Conservation (phyloP, 1,284 basidiomycete genomes). For the Ustilago cynodontis region DNA sequence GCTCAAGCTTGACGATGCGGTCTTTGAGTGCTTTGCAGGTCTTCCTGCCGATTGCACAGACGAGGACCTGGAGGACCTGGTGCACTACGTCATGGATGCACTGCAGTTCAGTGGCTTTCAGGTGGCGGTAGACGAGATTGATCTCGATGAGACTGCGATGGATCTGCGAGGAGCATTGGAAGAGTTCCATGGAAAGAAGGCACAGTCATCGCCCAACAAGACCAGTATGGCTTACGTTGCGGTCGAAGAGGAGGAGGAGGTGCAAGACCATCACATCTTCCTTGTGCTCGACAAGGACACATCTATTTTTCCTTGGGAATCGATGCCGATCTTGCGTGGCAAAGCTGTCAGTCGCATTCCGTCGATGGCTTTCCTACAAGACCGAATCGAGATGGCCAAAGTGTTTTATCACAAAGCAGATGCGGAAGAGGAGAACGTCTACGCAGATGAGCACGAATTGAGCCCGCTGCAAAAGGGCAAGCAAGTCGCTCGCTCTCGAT, state of each 20-base stretch:
- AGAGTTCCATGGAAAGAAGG: slow-evolving; percentile 48
- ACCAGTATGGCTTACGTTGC: slow-evolving; percentile 34
- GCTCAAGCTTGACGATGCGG: slow-evolving; percentile 76
- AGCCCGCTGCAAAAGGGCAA: slow-evolving; percentile 47
- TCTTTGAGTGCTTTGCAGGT: slow-evolving; percentile 87
- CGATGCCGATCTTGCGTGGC: slow-evolving; percentile 85
- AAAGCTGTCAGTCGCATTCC: slow-evolving; percentile 91
- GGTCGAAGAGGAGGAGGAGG: slow-evolving; percentile 31
- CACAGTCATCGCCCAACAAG: slow-evolving; percentile 44
- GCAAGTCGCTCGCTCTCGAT: slow-evolving; percentile 20
- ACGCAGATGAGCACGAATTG: slow-evolving; percentile 28
- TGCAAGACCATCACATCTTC: slow-evolving; percentile 86
- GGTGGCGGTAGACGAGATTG: slow-evolving; percentile 90
- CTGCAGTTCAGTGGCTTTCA: slow-evolving; percentile 92
- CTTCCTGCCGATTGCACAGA: slow-evolving; percentile 82
- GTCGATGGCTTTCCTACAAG: slow-evolving; percentile 85
- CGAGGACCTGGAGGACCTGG: slow-evolving; percentile 93
- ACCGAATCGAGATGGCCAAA: slow-evolving; percentile 73
- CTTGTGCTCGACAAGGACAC: slow-evolving; percentile 91
- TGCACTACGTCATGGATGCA: slow-evolving; percentile 92
- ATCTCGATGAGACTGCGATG: slow-evolving; percentile 82
- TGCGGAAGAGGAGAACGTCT: slow-evolving; percentile 10
- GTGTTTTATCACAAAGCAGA: slow-evolving; percentile 21
- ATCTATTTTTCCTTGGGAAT: slow-evolving; percentile 95
- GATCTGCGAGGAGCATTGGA: slow-evolving; percentile 63